Base-by-base conservation (phyloP, 2,329 filamentous ascomycete species). In the Tothia fuscella region DNA sequence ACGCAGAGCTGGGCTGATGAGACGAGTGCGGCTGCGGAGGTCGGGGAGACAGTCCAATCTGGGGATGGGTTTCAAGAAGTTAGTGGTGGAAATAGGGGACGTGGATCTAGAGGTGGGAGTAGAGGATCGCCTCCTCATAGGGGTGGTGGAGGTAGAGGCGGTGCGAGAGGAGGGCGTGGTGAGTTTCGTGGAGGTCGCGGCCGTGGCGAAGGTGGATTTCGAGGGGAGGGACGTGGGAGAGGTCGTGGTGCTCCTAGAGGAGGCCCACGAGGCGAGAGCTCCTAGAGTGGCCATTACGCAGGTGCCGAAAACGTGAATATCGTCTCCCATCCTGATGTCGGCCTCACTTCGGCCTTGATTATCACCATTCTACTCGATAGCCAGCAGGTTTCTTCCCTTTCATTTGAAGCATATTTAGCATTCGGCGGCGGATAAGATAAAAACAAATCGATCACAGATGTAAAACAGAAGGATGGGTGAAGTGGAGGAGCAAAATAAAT, bases 1-100 rank as follows among this genome's bases (percentile, higher is more conserved):
- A 76, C 74, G 5, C 77, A 81, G 55, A 86, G 79, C 53, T 93
- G 84, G 84, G 84, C 84, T 20, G 86, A 93, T 53, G 83, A 91
- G 46, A 74, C 82, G 17, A 52, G 53, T 46, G 51, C 34, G 44
- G 46, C 32, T 42, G 43, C 42, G 42, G 48, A 17, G 5, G 44
- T 46, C 10, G 57, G 58, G 26, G 53, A 29, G 28, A 21, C 32
- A 13, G 31, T 37, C 16, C 46, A 61, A 37, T 42, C 56, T 17
- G 64, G 69, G 38, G 82, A 85, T 53, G 82, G 81, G 19, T 87
- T 86, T 68, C 77, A 80, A 46, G 76, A 80, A 53, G 81, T 86
- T 9, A 74, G 56, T 31, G 57, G 60, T 46, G 51, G 49, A 41
- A 29, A 29, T 9, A 32, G 41, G 24, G 59, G 61, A 31, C 58